phyloP scores from a whole-genome alignment of 768 basidiomycete genomes.

The Collybia sp. region DNA sequence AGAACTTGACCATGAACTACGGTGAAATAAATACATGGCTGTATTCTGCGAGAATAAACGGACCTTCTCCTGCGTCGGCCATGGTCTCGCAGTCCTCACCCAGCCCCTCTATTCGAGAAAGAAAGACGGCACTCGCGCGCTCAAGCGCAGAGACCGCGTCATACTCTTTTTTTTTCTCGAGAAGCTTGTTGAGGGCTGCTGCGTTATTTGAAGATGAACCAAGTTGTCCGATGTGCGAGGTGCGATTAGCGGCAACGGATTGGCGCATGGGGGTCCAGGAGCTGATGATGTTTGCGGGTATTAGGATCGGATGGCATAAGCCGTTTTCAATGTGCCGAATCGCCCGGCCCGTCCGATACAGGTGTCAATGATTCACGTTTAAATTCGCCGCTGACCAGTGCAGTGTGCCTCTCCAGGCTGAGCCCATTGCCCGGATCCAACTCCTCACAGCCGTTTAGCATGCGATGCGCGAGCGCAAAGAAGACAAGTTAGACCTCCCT shows the following conservation, averaged over 20 bases:
- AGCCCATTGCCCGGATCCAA: too few relatives aligned
- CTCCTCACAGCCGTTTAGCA: neutral
- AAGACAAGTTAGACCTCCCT: constrained; percentile 31
- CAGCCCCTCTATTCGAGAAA: constrained; percentile 63
- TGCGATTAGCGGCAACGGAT: constrained; percentile 47
- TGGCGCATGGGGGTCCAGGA: constrained; percentile 39
- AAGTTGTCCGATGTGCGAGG: constrained; percentile 38
- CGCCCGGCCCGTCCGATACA: too few relatives aligned
- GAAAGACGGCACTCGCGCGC: constrained; percentile 54
- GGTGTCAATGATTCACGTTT: too few relatives aligned
- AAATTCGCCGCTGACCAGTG: too few relatives aligned
- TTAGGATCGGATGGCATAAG: too few relatives aligned
- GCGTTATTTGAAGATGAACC: constrained; percentile 36
- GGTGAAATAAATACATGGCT: neutral
- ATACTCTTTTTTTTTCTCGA: constrained; percentile 79
- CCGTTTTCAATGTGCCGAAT: too few relatives aligned
- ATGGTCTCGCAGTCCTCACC: constrained; percentile 72
- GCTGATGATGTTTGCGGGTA: too few relatives aligned
- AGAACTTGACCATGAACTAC: constrained; percentile 74
- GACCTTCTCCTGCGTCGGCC: constrained; percentile 74
- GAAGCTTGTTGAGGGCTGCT: constrained; percentile 48
- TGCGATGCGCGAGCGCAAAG: constrained; percentile 31
- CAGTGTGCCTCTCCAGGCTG: too few relatives aligned
- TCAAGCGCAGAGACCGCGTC: constrained; percentile 74
- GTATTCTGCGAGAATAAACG: constrained; percentile 1